A percentile compares a stretch with the other conserved stretches of the same genome.
phyloP scores from a whole-genome alignment of 2,329 filamentous ascomycete genomes.

The Aspergillus novofumigatus region DNA sequence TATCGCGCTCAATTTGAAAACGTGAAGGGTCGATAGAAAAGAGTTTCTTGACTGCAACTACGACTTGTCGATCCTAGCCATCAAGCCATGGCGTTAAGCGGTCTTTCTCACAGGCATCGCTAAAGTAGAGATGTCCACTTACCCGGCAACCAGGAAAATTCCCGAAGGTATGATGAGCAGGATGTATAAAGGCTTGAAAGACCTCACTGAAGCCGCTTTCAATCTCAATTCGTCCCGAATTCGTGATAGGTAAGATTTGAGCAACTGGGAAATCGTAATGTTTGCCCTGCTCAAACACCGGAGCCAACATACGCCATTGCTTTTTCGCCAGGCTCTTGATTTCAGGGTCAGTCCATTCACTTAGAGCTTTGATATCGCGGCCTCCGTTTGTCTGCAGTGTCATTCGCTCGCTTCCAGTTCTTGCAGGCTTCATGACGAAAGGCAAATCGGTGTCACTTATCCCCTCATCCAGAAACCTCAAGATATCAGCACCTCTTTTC shows the following conservation, averaged over 20 bases:
- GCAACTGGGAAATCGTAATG: constrained; percentile 3
- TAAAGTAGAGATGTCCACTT: neutral
- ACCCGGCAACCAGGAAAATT: neutral
- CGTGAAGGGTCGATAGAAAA: neutral
- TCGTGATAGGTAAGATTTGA: constrained; percentile 5
- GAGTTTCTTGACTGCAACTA: constrained; percentile 5
- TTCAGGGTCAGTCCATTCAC: neutral
- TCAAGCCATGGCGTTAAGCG: neutral
- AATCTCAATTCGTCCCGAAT: neutral
- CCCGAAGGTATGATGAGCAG: constrained; percentile 7
- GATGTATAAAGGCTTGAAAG: constrained; percentile 7
- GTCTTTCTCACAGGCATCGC: neutral
- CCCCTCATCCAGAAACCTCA: neutral
- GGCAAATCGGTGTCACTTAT: constrained; percentile 4
- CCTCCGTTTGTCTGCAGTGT: constrained; percentile 1
- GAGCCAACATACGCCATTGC: constrained; percentile 8
- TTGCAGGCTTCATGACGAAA: neutral
- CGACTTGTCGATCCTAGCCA: neutral
- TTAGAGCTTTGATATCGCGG: neutral
- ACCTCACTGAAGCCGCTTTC: constrained; percentile 6
- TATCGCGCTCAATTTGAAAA: neutral
- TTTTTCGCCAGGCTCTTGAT: constrained; percentile 1
- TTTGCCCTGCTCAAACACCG: neutral
- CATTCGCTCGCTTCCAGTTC: neutral
- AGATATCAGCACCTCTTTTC: neutral